Base-by-base conservation (phyloP, 2,329 filamentous ascomycete genomes). In the Phyllosticta paracitricarpa region DNA sequence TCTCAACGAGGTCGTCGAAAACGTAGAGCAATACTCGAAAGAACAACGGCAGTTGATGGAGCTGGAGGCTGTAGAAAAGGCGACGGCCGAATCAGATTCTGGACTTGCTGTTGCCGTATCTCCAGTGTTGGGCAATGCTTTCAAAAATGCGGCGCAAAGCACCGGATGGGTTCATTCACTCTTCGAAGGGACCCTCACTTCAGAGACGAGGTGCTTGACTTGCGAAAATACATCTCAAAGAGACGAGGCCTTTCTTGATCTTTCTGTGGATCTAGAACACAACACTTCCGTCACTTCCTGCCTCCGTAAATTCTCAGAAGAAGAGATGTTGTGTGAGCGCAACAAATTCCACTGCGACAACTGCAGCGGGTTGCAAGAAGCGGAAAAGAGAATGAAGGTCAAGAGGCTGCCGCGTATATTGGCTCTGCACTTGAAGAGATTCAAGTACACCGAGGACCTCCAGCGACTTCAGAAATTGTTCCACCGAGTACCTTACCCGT, bases 291-390 rank as follows among this genome's bases (percentile, higher is more conserved):
- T 99, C 3, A 97, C 94, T 2, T 93, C 94, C 26, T 99, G 94
- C 72, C 77, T 99, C 65, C 84, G 90, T 63, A 96, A 97, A 69
- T 99, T 99, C 70, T 99, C 94, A 0, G 91, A 94, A 54, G 94
- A 97, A 69, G 94, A 99, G 75, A 97, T 97, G 91, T 82, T 99
- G 62, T 97, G 94, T 71, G 94, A 99, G 77, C 84, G 92, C 63
- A 97, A 99, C 79, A 99, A 99, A 72, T 99, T 99, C 67, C 93
- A 99, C 71, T 99, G 94, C 76, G 94, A 99, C 72, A 92, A 92
- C 68, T 99, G 94, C 68, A 94, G 94, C 59, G 94, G 94, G 2
- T 78, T 99, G 61, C 94, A 99, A 75, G 94, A 99, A 76, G 94
- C 94, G 0, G 94, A 99, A 75, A 99, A 97, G 79, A 85, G 94